phyloP scores from a whole-genome alignment of 768 basidiomycete species.

The Leccinellum albellum region DNA sequence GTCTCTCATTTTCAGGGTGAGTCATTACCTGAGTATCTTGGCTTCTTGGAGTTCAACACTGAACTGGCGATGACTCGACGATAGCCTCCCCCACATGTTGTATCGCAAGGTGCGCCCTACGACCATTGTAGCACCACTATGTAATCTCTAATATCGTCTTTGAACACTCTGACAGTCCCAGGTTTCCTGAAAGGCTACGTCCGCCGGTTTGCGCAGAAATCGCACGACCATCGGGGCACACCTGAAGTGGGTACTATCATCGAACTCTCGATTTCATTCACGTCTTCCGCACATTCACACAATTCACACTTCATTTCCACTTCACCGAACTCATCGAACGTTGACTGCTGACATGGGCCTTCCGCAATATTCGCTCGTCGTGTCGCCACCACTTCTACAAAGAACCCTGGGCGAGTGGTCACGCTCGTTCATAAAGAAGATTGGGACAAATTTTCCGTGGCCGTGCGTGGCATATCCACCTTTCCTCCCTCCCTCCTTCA shows the following conservation, averaged over 20 bases:
- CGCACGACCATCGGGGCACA: slow-evolving; percentile 91
- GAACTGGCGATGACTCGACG: background rate
- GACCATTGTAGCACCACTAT: no score
- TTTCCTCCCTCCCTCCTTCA: background rate
- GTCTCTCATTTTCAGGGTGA: slow-evolving; percentile 84
- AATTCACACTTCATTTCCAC: background rate
- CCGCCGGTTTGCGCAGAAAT: slow-evolving; percentile 84
- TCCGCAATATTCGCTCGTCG: background rate
- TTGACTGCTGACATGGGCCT: background rate
- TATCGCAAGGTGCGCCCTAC: slow-evolving; percentile 50
- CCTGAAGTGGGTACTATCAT: slow-evolving; percentile 54
- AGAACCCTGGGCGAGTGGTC: slow-evolving; percentile 87
- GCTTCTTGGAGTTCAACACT: background rate
- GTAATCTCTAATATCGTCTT: background rate
- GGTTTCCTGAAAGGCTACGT: slow-evolving; percentile 92
- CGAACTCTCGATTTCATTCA: background rate
- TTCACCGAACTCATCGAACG: background rate
- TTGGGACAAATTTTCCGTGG: slow-evolving; percentile 73
- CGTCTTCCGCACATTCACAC: background rate
- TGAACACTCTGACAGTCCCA: slow-evolving; percentile 40
- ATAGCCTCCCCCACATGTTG: slow-evolving; percentile 81
- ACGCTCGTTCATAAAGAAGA: slow-evolving; percentile 86
- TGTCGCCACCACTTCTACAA: background rate
- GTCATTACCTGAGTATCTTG: background rate
- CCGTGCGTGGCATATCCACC: slow-evolving; percentile 39